Evolutionary conservation across 106 monocot species (phyloP).

Genomic region (Narthecium ossifragum): DNA sequence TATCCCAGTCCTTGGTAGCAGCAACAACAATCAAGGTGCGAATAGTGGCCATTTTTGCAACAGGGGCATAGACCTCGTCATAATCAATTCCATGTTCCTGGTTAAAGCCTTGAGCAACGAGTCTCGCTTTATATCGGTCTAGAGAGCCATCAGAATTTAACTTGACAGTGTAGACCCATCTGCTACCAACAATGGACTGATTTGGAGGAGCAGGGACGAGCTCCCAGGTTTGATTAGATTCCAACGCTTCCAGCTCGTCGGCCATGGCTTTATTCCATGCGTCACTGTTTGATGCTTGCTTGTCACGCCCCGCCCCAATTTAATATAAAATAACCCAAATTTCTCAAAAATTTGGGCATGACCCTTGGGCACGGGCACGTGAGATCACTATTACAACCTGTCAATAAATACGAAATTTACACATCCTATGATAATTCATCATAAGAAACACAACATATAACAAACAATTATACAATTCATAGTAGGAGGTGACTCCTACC

Average conservation of each 20-base stretch:
- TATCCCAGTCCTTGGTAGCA: background rate
- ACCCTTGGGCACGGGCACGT: no score
- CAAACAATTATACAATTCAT: no score
- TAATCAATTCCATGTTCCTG: background rate
- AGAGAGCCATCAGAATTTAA: constrained; percentile 9
- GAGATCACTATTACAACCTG: no score
- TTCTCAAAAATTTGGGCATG: no score
- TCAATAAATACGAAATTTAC: no score
- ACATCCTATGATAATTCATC: no score
- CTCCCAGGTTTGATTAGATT: background rate
- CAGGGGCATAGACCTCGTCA: background rate
- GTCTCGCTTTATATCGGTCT: constrained; percentile 18
- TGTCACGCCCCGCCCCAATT: no score
- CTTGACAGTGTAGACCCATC: constrained; percentile 12
- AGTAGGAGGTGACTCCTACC: no score
- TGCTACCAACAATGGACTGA: background rate
- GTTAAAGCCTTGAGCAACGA: background rate
- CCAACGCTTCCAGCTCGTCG: constrained; percentile 5
- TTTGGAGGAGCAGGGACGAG: background rate
- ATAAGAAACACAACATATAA: no score
- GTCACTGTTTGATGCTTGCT: constrained; percentile 3
- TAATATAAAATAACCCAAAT: no score
- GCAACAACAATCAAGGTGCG: background rate
- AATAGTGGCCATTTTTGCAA: background rate
- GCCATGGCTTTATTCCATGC: constrained; percentile 13